These are phyloP conservation scores for Heracleum sosnowskyi DNA, from an alignment of 129 eudicot genomes.

Conservation along the genomic window DNA sequence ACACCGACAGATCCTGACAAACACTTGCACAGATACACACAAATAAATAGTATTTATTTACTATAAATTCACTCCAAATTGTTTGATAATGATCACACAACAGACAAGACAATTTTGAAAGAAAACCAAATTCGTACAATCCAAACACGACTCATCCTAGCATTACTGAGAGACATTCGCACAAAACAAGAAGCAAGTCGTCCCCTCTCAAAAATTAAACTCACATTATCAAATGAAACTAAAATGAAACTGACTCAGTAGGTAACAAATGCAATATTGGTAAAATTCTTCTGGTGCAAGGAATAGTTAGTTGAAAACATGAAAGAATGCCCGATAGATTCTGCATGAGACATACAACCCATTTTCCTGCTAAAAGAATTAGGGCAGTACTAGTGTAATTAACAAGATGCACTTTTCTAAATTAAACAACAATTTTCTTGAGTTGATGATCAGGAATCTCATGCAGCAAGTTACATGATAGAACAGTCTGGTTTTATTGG, in stretches of 20 bases:
- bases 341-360: not conserved
- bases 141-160: not conserved
- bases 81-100: not conserved
- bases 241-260: too few species aligned
- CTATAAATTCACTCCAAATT: not conserved
- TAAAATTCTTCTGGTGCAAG: too few species aligned
- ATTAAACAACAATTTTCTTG: not conserved
- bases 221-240: too few species aligned
- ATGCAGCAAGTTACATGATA: not conserved
- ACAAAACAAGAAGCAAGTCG: too few species aligned
- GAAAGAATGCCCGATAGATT: not conserved
- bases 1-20: not conserved
- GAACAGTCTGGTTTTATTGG: not conserved
- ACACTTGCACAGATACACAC: not conserved
- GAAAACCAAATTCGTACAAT: not conserved
- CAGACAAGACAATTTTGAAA: not conserved
- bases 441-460: not conserved
- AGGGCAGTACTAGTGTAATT: not conserved
- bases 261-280: too few species aligned
- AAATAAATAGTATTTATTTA: too few species aligned
- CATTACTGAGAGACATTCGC: too few species aligned
- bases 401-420: not conserved
- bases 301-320: not conserved
- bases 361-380: not conserved
- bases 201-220: too few species aligned